These are phyloP conservation scores for Chamaenerion angustifolium DNA, from an alignment of 345 rosid species.

Conservation along the genomic window DNA sequence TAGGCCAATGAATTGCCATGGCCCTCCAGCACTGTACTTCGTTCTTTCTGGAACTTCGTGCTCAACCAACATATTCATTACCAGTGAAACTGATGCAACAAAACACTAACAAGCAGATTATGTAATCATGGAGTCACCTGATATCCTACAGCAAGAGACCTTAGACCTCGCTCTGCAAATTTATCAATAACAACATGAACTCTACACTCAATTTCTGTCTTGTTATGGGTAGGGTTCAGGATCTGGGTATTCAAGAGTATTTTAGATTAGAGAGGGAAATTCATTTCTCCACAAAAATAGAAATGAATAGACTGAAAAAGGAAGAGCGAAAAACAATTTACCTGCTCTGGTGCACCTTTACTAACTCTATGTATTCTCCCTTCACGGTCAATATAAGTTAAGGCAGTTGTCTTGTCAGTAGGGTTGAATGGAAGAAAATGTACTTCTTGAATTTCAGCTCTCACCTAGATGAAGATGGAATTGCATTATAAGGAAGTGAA, in stretches of 20 bases:
- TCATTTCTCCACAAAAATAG: neutral
- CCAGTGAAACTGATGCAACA: no score
- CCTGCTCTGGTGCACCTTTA: conserved; percentile 66
- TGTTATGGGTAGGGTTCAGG: conserved; percentile 36
- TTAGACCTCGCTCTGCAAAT: no score
- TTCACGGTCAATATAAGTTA: conserved; percentile 33
- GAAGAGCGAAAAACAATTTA: conserved; percentile 4
- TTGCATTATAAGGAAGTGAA: neutral
- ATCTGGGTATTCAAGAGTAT: conserved; percentile 24
- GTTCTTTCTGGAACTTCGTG: no score
- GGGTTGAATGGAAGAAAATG: conserved; percentile 59
- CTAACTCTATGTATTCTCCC: conserved; percentile 54
- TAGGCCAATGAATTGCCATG: no score
- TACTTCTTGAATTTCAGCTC: conserved; percentile 45
- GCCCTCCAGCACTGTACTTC: no score
- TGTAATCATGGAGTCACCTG: no score
- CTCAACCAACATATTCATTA: no score
- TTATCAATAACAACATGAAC: conserved; percentile 44
- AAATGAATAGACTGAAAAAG: neutral
- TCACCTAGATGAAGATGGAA: conserved; percentile 19
- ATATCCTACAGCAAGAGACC: no score
- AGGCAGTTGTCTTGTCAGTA: conserved; percentile 48
- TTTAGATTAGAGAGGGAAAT: no score
- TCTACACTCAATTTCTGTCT: conserved; percentile 41
- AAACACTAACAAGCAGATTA: no score